phyloP scores from a whole-genome alignment of 2,329 filamentous ascomycete genomes.

The Talaromyces piceae region DNA sequence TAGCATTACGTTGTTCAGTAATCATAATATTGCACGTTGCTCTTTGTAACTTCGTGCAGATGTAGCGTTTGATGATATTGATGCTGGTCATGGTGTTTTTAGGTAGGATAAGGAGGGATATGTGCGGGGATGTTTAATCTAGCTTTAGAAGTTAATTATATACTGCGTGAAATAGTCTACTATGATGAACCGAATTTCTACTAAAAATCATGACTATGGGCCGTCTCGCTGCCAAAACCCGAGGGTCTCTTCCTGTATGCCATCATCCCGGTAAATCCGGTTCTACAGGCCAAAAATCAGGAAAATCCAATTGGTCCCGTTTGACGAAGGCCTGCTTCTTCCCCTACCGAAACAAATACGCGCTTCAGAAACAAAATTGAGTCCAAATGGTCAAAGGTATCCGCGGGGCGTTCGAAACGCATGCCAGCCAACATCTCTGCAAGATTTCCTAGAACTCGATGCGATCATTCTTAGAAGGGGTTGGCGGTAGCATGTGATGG shows the following conservation, averaged over 20 bases:
- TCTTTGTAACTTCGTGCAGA: not conserved
- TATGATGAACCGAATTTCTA: too few species aligned
- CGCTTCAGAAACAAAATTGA: too few species aligned
- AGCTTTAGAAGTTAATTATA: not conserved
- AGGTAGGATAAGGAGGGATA: not conserved
- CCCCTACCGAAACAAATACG: slow-evolving; percentile 1
- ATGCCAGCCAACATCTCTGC: not conserved
- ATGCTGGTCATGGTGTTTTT: not conserved
- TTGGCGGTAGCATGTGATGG: not conserved
- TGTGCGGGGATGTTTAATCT: not conserved
- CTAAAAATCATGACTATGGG: too few species aligned
- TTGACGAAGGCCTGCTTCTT: slow-evolving; percentile 2
- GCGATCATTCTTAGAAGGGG: not conserved
- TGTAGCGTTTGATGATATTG: not conserved
- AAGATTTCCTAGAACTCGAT: slow-evolving; percentile 1
- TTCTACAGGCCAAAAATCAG: not conserved
- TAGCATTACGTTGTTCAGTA: not conserved
- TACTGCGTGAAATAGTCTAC: not conserved
- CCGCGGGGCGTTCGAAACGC: not conserved
- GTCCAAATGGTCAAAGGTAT: not conserved
- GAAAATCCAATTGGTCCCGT: not conserved
- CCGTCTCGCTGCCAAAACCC: too few species aligned
- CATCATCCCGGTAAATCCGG: not conserved
- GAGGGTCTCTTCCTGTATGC: too few species aligned
- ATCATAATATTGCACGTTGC: not conserved